These are phyloP conservation scores for Petunia hybrid DNA, from an alignment of 305 asterid genomes.

Conservation along the genomic window DNA sequence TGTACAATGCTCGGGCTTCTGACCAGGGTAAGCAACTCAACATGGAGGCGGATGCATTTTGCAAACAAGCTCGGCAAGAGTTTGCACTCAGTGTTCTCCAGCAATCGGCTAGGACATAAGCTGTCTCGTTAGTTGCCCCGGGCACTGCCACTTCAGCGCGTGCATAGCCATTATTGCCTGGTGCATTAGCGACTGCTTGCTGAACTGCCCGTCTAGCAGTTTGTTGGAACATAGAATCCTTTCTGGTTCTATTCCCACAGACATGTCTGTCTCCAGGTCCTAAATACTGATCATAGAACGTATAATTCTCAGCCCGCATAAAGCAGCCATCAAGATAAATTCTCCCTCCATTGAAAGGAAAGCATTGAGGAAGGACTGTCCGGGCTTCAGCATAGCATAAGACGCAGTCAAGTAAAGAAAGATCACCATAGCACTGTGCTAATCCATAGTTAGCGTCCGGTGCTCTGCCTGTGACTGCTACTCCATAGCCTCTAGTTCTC, in stretches of 20 bases:
- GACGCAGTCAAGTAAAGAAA: constrained; percentile 58
- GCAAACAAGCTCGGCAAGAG: constrained; percentile 46
- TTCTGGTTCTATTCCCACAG: constrained; percentile 61
- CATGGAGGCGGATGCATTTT: constrained; percentile 48
- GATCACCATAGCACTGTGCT: constrained; percentile 77
- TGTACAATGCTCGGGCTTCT: constrained; percentile 51
- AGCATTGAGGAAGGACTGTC: constrained; percentile 61
- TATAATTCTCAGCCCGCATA: constrained; percentile 61
- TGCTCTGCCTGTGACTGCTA: constrained; percentile 50
- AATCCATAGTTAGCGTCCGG: constrained; percentile 53
- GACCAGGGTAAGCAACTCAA: constrained; percentile 54
- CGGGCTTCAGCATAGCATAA: constrained; percentile 66
- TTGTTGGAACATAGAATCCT: constrained; percentile 47
- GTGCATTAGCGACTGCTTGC: constrained; percentile 56
- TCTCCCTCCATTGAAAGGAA: constrained; percentile 55
- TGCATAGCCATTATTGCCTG: constrained; percentile 54
- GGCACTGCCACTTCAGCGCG: constrained; percentile 40
- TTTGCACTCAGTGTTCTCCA: constrained; percentile 48
- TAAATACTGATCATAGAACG: constrained; percentile 51
- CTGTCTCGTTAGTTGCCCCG: constrained; percentile 43
- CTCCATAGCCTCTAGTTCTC: constrained; percentile 51
- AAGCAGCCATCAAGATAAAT: constrained; percentile 74
- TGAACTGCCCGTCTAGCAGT: constrained; percentile 66
- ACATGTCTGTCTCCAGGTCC: constrained; percentile 53
- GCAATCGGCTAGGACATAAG: constrained; percentile 51